Base-by-base conservation (phyloP, 73 alveolate genomes). In the Stentor roeselii region DNA sequence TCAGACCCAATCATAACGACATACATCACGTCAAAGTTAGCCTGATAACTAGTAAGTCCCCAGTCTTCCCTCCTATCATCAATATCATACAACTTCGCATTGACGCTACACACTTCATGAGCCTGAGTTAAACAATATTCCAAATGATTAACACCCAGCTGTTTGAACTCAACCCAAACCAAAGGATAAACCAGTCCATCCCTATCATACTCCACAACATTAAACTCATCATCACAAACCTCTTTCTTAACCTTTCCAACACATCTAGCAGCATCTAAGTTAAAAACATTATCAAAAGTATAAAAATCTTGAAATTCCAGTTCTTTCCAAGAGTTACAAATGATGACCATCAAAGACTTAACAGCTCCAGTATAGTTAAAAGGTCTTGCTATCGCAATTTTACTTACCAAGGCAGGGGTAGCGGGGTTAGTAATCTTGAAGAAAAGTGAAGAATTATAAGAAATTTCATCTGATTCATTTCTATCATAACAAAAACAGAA, bases 371-470 rank as follows among this genome's bases (percentile, higher is more conserved):
- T 67, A 67, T 21, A 67, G 37, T 30, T 27, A 2, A 30, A 32
- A 67, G 80, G 80, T 1, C 80, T 36, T 0, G 80, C 80, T 34
- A 67, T 30, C 21, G 80, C 80, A 30, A 67, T 67, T 67, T 67
- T 67, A 30, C 21, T 67, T 0, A 67, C 80, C 21, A 67, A 30
- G 21, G 80, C 80, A 21, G 14, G 6, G 21, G 6, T 50, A 50
- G 6, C 67, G 6, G 67, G 6, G 6, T 50, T 50, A 50, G 21
- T 50, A 11, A 50, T 21, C 6, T 6, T 6, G 21, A 21, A 11
- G 21, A 6, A 11, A 50, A 11, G 21, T 50, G 6, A 6, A 6
- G 30, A 11, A 50, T 6, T 6, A 50, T 50, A 50, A 50, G 6
- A 11, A 6, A 50, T 11, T 11, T 50, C 30, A 6, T 6, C 30